A percentile compares a stretch with the other conserved stretches of the same genome.
Evolutionary conservation across 768 basidiomycete species (phyloP).

Genomic region (Saitozyma sp.): DNA sequence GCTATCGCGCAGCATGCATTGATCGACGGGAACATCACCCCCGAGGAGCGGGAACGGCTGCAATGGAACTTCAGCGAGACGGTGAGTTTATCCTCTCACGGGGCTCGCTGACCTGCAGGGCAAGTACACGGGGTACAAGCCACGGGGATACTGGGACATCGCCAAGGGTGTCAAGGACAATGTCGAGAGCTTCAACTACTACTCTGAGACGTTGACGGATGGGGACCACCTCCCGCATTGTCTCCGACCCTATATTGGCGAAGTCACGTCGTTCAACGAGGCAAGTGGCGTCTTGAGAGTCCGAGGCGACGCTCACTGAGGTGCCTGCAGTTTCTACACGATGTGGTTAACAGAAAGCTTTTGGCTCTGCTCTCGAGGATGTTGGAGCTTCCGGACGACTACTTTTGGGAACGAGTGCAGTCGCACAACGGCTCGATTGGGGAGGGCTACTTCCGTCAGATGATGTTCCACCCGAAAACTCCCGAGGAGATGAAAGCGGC

Average conservation of each 20-base stretch:
- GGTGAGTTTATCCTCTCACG: too few relatives aligned
- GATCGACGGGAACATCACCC: too few relatives aligned
- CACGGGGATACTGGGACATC: conserved; percentile 28
- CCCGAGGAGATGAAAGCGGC: conserved; percentile 23
- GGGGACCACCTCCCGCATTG: conserved; percentile 22
- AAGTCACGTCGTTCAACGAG: conserved; percentile 28
- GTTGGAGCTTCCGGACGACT: conserved; percentile 31
- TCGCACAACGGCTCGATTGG: conserved; percentile 25
- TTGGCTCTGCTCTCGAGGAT: conserved; percentile 27
- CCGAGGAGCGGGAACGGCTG: conserved; percentile 21
- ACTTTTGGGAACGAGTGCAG: conserved; percentile 33
- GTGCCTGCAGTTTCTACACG: conserved; percentile 24
- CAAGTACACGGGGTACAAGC: conserved; percentile 34
- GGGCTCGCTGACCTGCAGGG: too few relatives aligned
- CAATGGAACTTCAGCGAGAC: conserved; percentile 27
- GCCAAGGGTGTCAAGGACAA: conserved; percentile 33
- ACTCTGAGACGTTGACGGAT: too few relatives aligned
- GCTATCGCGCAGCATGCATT: conserved; percentile 34
- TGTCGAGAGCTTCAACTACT: conserved; percentile 20
- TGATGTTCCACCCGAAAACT: conserved; percentile 27
- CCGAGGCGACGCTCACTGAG: too few relatives aligned
- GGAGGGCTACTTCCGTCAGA: conserved; percentile 25
- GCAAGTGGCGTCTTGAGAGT: too few relatives aligned
- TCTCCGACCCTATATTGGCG: conserved; percentile 25
- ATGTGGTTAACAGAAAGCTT: conserved; percentile 30